Evolutionary conservation across 2,329 filamentous ascomycete genomes (phyloP).

Genomic region (Neoscytalidium dimidiatum): DNA sequence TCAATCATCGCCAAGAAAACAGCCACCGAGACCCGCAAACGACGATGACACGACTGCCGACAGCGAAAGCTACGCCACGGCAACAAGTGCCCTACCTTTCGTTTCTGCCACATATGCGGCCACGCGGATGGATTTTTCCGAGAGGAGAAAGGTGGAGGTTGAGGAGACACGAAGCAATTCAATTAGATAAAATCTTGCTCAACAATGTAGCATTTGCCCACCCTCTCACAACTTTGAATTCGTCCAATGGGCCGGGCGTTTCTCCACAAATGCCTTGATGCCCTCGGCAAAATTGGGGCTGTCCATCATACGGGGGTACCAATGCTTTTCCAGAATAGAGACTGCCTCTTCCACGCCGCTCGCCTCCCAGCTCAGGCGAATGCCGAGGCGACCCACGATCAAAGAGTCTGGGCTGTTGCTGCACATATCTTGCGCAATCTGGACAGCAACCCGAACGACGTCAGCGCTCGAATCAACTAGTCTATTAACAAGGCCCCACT

Average conservation of each 20-base stretch:
- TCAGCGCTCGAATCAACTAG: constrained; percentile 9
- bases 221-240: constrained; percentile 41
- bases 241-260: constrained; percentile 45
- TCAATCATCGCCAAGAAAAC: neutral
- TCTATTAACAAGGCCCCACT: constrained; percentile 22
- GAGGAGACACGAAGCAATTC: neutral
- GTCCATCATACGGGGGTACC: constrained; percentile 29
- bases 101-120: neutral
- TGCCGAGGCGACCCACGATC: constrained; percentile 24
- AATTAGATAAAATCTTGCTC: neutral
- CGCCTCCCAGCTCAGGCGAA: constrained; percentile 25
- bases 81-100: neutral
- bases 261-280: constrained; percentile 48
- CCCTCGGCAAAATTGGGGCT: constrained; percentile 49
- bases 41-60: neutral
- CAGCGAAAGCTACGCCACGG: neutral
- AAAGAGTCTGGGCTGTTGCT: constrained; percentile 25
- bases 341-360: constrained; percentile 22
- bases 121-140: neutral
- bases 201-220: neutral
- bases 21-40: neutral
- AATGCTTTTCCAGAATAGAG: neutral
- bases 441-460: constrained; percentile 20
- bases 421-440: constrained; percentile 24
- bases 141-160: neutral